Base-by-base conservation (phyloP, 2,329 filamentous ascomycete genomes). In the Passalora sequoiae region DNA sequence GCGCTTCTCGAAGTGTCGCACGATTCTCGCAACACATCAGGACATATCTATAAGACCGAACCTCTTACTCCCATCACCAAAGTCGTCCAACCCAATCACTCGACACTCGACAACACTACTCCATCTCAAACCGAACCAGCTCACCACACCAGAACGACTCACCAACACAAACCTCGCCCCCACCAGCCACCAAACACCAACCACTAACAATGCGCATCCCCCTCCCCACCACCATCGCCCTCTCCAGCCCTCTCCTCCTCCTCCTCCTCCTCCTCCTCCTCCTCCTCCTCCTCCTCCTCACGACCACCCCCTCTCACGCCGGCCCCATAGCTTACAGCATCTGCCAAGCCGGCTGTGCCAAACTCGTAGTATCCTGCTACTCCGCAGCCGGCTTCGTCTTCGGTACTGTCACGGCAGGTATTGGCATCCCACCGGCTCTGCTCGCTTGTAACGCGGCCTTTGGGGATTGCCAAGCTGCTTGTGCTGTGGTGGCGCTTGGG, bases 331-430 rank as follows among this genome's bases (percentile, higher is more conserved):
- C 55, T 6, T 76, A 76, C 46, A 71, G 66, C 0, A 37, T 69
- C 3, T 76, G 72, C 33, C 72, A 76, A 54, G 65, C 66, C 0
- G 72, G 72, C 4, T 76, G 73, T 24, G 55, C 71, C 0, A 48
- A 47, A 0, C 54, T 75, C 0, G 71, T 71, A 0, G 67, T 65
- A 52, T 68, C 71, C 0, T 76, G 71, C 47, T 75, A 75, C 38
- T 21, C 56, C 1, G 71, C 66, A 4, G 71, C 65, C 1, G 71
- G 72, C 0, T 60, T 56, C 32, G 66, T 66, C 1, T 75, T 50
- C 12, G 69, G 70, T 1, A 65, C 66, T 0, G 69, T 63, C 0
- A 3, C 61, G 0, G 67, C 61, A 3, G 59, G 61, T 0, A 56
- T 61, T 1, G n/a, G n/a, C n/a, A n/a, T n/a, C n/a, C 69, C 71